Percentiles rank a stretch among this genome's conserved stretches.
Conservation (phyloP, 345 rosid species). For the Moricandia moricandioides region DNA sequence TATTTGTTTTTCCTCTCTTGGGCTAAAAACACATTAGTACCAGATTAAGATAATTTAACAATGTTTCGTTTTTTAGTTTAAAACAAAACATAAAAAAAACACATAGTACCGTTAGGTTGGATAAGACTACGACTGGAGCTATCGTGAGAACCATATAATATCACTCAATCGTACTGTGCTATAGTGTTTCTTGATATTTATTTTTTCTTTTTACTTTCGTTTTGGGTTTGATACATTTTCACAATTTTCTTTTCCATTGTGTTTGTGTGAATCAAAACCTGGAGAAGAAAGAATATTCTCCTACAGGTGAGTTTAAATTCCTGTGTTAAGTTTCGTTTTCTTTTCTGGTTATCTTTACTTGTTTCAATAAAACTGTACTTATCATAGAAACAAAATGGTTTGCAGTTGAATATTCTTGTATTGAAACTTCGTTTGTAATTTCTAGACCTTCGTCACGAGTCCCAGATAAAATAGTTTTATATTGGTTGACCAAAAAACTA, state of each 20-base stretch:
- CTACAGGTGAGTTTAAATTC: slow-evolving; percentile 16
- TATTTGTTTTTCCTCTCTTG: not conserved
- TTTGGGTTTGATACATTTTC: slow-evolving; percentile 7
- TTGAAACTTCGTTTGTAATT: slow-evolving; percentile 31
- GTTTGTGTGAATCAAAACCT: not conserved
- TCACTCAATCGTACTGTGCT: not conserved
- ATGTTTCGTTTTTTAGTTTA: not conserved
- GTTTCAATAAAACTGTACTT: not conserved
- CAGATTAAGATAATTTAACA: not conserved
- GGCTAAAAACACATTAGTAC: not conserved
- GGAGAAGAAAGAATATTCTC: slow-evolving; percentile 9
- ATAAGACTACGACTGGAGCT: slow-evolving; percentile 30
- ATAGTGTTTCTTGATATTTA: not conserved
- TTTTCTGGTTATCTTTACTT: not conserved
- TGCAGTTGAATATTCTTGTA: not conserved
- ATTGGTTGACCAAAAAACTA: slow-evolving; percentile 5
- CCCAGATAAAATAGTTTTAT: slow-evolving; percentile 5
- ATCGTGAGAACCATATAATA: slow-evolving; percentile 21
- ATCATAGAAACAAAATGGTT: not conserved
- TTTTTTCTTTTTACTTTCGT: not conserved
- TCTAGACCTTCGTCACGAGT: slow-evolving; percentile 15
- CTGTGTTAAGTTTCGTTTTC: not conserved
- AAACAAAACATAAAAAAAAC: not conserved
- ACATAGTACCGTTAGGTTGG: slow-evolving; percentile 12
- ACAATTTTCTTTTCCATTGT: not conserved